Evolutionary conservation across 2,329 filamentous ascomycete genomes (phyloP), one percentile per base, ranked within the genome.

Genomic region (Trichophyton simii): DNA sequence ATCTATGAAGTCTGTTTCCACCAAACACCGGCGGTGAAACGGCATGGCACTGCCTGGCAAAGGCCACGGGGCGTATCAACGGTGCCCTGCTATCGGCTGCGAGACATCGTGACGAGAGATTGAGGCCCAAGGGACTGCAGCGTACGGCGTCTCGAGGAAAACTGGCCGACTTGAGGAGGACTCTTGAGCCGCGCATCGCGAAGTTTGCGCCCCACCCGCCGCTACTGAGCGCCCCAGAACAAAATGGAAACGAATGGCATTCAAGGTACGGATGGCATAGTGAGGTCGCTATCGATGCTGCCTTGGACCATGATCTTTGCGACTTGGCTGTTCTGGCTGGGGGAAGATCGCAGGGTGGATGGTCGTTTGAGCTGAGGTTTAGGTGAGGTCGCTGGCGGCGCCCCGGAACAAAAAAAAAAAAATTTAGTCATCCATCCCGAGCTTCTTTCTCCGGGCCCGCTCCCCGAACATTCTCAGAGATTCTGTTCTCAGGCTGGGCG

Each of bases 401-500:
- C 11, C 34, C 50, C 50, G 50, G 50, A 54, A n/a, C 50, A 54
- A 54, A 54, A 25, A 54, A 54, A 25, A 54, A 54, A 54, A 25
- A 13, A 13, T 54, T 54, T 54, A 54, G 50, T 54, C 50, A 28
- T 34, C 28, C 50, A 28, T 34, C 28, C 50, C 7, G 6, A n/a
- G 15, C n/a, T 44, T 44, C 41, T 44, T 44, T 44, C n/a, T 25
- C 28, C 50, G 22, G 48, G 22, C 22, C 50, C 50, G 50, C 50
- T 22, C 7, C 28, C 50, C 50, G 50, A 25, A 54, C 18, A 54
- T 54, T 54, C 50, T 34, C 13, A 13, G 11, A 54, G 18, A 18
- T 18, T 18, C 18, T 18, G 18, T 18, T 18, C 18, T 18, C 18
- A 18, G 18, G 18, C 18, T 18, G 18, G 18, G 18, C 18, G 18